Evolutionary conservation across 2,329 filamentous ascomycete genomes (phyloP).

Genomic region (Pseudocercospora musae): DNA sequence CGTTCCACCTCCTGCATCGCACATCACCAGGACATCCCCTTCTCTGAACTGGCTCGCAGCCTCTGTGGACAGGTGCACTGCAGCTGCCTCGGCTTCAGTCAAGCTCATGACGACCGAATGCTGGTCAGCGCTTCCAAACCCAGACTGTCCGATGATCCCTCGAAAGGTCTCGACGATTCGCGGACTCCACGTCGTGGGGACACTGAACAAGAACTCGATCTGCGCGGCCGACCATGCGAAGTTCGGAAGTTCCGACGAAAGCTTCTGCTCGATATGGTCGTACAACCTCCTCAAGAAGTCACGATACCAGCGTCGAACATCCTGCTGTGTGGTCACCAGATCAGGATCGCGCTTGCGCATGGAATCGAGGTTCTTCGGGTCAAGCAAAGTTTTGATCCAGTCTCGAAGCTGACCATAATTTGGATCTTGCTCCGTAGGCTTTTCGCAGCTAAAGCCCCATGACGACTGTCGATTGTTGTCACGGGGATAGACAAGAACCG

Average conservation of each 20-base stretch:
- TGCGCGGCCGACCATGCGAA: conserved; percentile 46
- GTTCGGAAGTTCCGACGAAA: conserved; percentile 1
- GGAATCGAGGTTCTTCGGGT: conserved; percentile 11
- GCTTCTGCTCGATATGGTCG: conserved; percentile 11
- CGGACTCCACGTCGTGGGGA: conserved; percentile 58
- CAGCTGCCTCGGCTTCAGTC: conserved; percentile 54
- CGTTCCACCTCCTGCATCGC: conserved; percentile 52
- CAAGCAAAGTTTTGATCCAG: conserved; percentile 13
- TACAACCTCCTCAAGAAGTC: conserved; percentile 17
- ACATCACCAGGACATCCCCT: conserved; percentile 48
- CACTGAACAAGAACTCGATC: conserved; percentile 56
- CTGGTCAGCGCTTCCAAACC: conserved; percentile 42
- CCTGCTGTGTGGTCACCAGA: conserved; percentile 2
- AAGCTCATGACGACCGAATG: conserved; percentile 39
- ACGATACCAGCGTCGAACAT: conserved; percentile 14
- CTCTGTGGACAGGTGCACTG: conserved; percentile 44
- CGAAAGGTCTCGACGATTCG: conserved; percentile 36
- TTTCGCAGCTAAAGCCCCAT: conserved; percentile 18
- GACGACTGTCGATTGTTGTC: neutral
- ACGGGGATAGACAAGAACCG: conserved; percentile 10
- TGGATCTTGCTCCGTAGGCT: neutral
- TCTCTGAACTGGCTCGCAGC: conserved; percentile 21
- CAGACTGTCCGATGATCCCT: conserved; percentile 45
- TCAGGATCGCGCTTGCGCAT: conserved; percentile 2
- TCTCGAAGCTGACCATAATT: conserved; percentile 5